Evolutionary conservation across 108 stramenopile species (phyloP).

Genomic region (Pseudonitzschia multiseries): DNA sequence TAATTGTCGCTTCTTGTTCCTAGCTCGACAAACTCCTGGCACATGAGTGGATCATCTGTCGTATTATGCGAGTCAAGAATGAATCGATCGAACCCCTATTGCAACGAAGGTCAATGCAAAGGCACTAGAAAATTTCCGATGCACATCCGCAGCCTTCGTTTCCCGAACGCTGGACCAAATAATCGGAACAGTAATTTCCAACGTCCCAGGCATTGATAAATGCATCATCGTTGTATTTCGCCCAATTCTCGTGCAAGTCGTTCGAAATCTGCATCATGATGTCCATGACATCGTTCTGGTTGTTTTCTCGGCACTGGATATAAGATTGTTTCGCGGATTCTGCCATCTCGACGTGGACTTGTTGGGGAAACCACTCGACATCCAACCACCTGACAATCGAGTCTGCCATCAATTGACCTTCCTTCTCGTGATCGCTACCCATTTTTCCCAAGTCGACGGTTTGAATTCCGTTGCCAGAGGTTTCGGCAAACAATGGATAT

Average conservation of each 20-base stretch:
- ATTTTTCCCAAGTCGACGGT: constrained; percentile 1
- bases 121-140: constrained; percentile 45
- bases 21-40: too few species aligned
- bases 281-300: constrained; percentile 60
- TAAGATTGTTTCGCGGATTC: constrained; percentile 64
- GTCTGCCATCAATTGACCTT: constrained; percentile 59
- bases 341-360: constrained; percentile 74
- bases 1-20: too few species aligned
- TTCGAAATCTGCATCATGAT: constrained; percentile 76
- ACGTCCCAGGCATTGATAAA: constrained; percentile 87
- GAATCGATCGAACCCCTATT: too few species aligned
- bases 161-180: constrained; percentile 61
- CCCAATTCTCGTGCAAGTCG: constrained; percentile 66
- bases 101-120: too few species aligned
- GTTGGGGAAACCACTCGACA: constrained; percentile 78
- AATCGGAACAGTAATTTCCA: constrained; percentile 82
- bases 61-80: too few species aligned
- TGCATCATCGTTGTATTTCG: constrained; percentile 74
- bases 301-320: constrained; percentile 51
- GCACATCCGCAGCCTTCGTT: constrained; percentile 78
- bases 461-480: constrained; percentile 1
- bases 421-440: constrained; percentile 53
- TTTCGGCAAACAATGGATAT: background rate
- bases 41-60: too few species aligned
- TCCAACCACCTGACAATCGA: constrained; percentile 72